Base-by-base conservation (phyloP, 768 basidiomycete species). In the Favolaschia claudopus region DNA sequence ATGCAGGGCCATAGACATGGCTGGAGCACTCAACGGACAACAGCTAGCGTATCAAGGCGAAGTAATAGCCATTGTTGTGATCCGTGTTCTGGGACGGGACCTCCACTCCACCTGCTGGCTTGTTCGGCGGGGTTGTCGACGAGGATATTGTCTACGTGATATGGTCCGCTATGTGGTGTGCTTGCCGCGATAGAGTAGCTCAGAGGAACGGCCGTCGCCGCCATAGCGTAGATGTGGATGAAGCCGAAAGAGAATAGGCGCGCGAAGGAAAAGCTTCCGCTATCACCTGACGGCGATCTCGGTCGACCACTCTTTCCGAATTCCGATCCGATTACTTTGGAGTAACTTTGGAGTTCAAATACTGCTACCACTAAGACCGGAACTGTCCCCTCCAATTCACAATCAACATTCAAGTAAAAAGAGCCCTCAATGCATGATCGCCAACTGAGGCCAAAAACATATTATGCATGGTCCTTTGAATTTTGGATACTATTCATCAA, bases 81-180 rank as follows among this genome's bases (percentile, higher is more conserved):
- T 63, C 78, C 83, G 5, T 80, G 70, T 6, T 81, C 79, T 38
- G 87, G 85, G 44, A 46, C 42, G 20, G 83, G 78, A 4, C 85
- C 85, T 7, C 87, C 88, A 46, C 89, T 92, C 91, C 91, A 93
- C 76, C 92, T 76, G 68, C 89, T 92, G 4, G 79, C 76, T 55
- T 84, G 85, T 67, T 92, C 89, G 47, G 72, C 70, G 0, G 89
- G 89, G 19, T 77, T 79, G 70, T 92, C 86, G 19, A 84, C 74
- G 24, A 88, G 72, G 52, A 93, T 89, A 61, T 92, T 88, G 58
- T 90, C 85, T 3, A 89, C 82, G 25, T 77, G 79, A 74, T 91
- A 92, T 62, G 77, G 79, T 4, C 87, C 87, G 64, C 89, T 91
- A 71, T 89, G 89, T 32, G 89, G 82, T n/a, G 89, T 88, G 34